Conservation (phyloP, 805 yeast genomes). For the Saccharomycopsis sp. region DNA sequence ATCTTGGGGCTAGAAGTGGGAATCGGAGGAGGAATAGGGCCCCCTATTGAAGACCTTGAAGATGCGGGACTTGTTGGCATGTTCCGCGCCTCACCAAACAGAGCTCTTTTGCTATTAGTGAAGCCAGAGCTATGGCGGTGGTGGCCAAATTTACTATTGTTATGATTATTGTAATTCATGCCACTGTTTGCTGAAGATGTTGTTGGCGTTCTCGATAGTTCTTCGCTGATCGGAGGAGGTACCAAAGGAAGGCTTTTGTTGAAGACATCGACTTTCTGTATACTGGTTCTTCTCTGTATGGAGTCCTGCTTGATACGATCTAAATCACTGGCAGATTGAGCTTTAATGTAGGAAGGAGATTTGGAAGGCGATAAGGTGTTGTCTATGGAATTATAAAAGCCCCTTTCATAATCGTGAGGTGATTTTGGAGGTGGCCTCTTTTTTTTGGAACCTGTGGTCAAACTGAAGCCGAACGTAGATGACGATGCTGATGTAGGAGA, state of each 20-base stretch:
- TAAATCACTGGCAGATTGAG: not conserved
- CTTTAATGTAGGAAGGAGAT: not conserved
- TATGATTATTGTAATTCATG: no score
- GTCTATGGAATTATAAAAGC: not conserved
- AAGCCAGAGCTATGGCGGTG: no score
- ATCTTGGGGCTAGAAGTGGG: constrained; percentile 4
- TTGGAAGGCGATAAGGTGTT: no score
- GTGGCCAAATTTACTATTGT: no score
- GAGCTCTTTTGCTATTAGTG: no score
- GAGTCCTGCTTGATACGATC: constrained; percentile 10
- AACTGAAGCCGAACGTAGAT: no score
- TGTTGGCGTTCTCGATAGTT: no score
- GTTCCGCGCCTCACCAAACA: no score
- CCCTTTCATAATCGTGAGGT: constrained; percentile 13
- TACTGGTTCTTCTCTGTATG: constrained; percentile 9
- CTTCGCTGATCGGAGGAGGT: constrained; percentile 8
- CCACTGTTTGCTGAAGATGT: no score
- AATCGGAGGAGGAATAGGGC: constrained; percentile 5
- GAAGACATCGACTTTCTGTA: constrained; percentile 6
- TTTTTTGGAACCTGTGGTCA: no score
- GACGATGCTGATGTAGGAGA: no score
- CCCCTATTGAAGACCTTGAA: not conserved
- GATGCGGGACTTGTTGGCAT: not conserved
- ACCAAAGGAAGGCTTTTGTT: constrained; percentile 11
- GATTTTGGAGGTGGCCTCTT: constrained; percentile 18